Base-by-base conservation (phyloP, 2,329 filamentous ascomycete genomes). In the Epichloe uncinata region DNA sequence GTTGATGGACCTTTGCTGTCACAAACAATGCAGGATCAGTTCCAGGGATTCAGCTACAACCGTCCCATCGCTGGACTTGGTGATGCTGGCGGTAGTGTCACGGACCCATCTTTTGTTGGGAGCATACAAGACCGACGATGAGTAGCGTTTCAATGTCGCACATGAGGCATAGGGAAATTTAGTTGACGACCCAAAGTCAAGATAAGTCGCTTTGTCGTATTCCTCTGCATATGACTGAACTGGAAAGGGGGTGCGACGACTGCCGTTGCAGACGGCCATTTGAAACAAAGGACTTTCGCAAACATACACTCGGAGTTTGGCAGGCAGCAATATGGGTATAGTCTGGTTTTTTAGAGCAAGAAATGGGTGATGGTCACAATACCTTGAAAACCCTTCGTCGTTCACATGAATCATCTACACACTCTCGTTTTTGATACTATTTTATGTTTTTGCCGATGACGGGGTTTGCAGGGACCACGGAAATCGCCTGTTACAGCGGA, bases 31-130 rank as follows among this genome's bases (percentile, higher is more conserved):
- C 93, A 98, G 70, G 82, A 95, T 66, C 90, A 95, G 63, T 98
- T 98, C 65, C 81, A 83, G 38, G 93, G 93, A 52, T 98, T 94
- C 83, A 95, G 87, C 55, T 97, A 97, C 75, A 97, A 96, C 71
- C 81, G 93, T 53, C 93, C 91, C 18, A 90, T 97, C 57, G 89
- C 90, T 51, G 91, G 91, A 47, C 77, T 96, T 36, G 89, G 88
- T 42, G 91, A 97, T 68, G 93, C 85, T 34, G 91, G 93, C 56
- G 91, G 93, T 54, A 95, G 89, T 69, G 85, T 97, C 55, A 94
- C 85, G 70, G 93, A 95, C 65, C 87, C 88, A 8, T 81, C 79
- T 30, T 82, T 81, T 60, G 76, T 80, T 35, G 78, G 78, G 55
- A 82, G 78, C 63, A 70, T 82, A 55, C 72, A 75, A 57, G 78